Evolutionary conservation across 805 yeast species (phyloP), one percentile per base, ranked within the genome.

Genomic region (Candida awuae): DNA sequence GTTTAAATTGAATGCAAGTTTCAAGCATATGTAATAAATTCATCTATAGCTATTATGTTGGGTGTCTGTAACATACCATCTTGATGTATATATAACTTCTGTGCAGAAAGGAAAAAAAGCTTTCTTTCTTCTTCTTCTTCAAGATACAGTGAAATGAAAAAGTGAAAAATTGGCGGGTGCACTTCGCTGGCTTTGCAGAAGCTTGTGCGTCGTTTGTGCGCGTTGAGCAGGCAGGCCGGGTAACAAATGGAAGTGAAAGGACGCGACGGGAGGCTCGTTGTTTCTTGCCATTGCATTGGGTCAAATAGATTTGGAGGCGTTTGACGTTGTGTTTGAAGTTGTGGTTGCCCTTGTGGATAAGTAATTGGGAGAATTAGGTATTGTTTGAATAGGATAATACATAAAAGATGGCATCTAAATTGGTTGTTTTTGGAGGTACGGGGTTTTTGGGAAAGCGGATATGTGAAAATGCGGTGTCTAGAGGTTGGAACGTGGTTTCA

Each of bases 391-490:
- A n/a, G n/a, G n/a, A n/a, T n/a, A n/a, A n/a, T n/a, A n/a, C n/a
- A n/a, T n/a, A n/a, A n/a, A n/a, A n/a, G n/a, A 20, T 26, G 22
- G 31, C 23, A n/a, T 27, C 32, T 14, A 46, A 44, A 20, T 33
- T 62, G 3, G 75, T 84, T 4, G 84, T 87, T 0, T 75, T 87
- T 52, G 97, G 97, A 14, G 96, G 97, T 1, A 77, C 75, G 48
- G 97, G 97, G 8, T 84, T 84, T 54, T 58, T 88, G 14, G 81
- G 95, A 10, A 68, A 65, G 41, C 63, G 78, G 25, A 77, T 88
- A 8, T 84, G 94, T 53, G 80, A 79, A 53, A 68, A 70, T 2
- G 94, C 82, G 0, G 58, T 83, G 1, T 61, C 58, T 17, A 57
- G 72, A 15, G 94, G 94, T 0, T 75, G 68, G 56, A 56, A 70